Percentiles rank a stretch among this genome's conserved stretches.
Evolutionary conservation across 345 rosid species (phyloP).

Genomic region (Linum usitatissimum): DNA sequence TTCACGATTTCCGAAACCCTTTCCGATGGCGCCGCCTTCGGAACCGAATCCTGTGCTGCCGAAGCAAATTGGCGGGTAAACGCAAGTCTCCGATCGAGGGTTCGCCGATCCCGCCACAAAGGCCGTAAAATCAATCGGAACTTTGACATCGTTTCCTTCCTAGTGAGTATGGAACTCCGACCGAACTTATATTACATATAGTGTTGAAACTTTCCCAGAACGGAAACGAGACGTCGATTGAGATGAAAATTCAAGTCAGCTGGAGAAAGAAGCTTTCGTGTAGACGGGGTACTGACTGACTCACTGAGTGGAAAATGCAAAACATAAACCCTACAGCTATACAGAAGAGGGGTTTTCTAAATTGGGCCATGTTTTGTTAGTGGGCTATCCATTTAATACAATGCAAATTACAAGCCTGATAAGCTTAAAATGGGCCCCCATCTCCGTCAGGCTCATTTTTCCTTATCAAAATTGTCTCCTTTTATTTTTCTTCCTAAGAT

Average conservation of each 20-base stretch:
- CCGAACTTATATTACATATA: too few relatives aligned
- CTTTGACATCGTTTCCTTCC: background rate
- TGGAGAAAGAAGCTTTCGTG: background rate
- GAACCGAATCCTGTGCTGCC: slow-evolving; percentile 2
- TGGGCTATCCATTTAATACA: too few relatives aligned
- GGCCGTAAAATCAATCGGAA: background rate
- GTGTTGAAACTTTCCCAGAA: background rate
- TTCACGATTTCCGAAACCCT: slow-evolving; percentile 45
- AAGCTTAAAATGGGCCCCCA: too few relatives aligned
- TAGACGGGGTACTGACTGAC: background rate
- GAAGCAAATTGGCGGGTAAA: slow-evolving; percentile 9
- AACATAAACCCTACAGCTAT: background rate
- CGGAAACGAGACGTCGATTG: background rate
- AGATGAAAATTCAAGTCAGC: background rate
- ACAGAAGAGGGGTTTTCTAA: background rate
- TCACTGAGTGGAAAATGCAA: background rate
- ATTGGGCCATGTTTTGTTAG: background rate
- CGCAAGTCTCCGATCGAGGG: background rate
- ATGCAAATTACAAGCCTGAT: too few relatives aligned
- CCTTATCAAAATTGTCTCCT: too few relatives aligned
- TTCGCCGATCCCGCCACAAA: background rate
- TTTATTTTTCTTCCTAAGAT: too few relatives aligned
- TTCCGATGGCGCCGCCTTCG: slow-evolving; percentile 24
- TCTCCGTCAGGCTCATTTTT: too few relatives aligned
- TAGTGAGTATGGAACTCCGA: background rate